Base-by-base conservation (phyloP, 1,284 basidiomycete species). In the Papiliotrema terrestris region DNA sequence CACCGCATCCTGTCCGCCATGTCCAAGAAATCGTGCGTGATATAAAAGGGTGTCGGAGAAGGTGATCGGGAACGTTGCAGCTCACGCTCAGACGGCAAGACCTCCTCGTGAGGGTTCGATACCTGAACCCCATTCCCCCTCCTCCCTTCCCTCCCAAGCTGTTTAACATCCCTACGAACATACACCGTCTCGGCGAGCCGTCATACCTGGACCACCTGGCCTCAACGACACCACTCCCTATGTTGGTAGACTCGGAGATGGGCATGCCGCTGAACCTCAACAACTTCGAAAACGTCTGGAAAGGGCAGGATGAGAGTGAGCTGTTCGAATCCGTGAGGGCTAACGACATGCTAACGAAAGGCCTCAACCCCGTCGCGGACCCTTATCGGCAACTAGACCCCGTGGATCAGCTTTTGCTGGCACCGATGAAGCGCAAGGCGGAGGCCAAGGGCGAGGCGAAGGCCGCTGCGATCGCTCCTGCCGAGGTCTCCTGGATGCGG, bases 141-240 rank as follows among this genome's bases (percentile, higher is more conserved):
- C 93, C 94, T 37, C 91, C 93, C 79, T 96, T 90, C 80, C 92
- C 93, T 14, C 92, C 93, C 38, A 95, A 95, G 77, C 79, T 96
- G 17, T 81, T 97, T 65, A 84, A 92, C 57, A 87, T 96, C 53
- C 85, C 87, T 26, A 95, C 93, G 32, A 84, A 88, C 70, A 86
- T 91, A 13, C 49, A 59, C 32, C 88, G 93, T 39, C 91, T 95
- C 75, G 87, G 89, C 22, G 83, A 83, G 26, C 88, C 90, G 17
- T 86, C 88, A 66, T 93, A 92, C 65, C 82, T 93, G 23, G 84
- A 89, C 59, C 82, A 85, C 19, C 79, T 96, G 42, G 87, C 88
- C 1, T 84, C 86, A 48, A 88, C 89, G 45, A 84, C 85, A 6
- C 86, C 87, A 0, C 73, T 95, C 11, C 91, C 93, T 0, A 91